These are phyloP conservation scores for Hansenula lynferdii DNA, from an alignment of 1,139 yeast species.

Conservation along the genomic window DNA sequence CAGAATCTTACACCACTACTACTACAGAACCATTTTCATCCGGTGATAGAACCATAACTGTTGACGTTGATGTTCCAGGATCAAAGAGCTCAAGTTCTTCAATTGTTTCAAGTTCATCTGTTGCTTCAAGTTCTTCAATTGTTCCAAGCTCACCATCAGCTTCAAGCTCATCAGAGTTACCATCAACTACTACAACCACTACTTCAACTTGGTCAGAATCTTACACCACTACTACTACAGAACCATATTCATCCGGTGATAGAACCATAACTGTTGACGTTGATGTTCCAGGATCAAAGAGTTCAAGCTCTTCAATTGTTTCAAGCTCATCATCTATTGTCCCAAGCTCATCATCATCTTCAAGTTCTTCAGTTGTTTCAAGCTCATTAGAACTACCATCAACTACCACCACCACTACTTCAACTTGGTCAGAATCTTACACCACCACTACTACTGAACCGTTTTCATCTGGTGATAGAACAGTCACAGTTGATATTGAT, in stretches of 20 bases:
- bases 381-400: slow-evolving; percentile 4
- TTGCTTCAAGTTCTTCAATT: not conserved
- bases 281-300: too few relatives aligned
- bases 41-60: slow-evolving; percentile 8
- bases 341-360: not conserved
- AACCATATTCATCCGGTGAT: too few relatives aligned
- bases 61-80: slow-evolving; percentile 9
- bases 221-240: too few relatives aligned
- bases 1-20: slow-evolving; percentile 6
- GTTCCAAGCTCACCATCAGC: not conserved
- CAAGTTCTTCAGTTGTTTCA: not conserved
- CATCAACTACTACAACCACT: slow-evolving; percentile 1
- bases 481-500: too few relatives aligned
- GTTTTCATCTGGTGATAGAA: too few relatives aligned
- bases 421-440: too few relatives aligned
- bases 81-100: slow-evolving; percentile 6
- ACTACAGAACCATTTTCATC: slow-evolving; percentile 6
- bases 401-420: slow-evolving; percentile 2
- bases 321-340: not conserved
- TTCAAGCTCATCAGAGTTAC: slow-evolving; percentile 5
- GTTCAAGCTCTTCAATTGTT: not conserved
- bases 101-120: not conserved
- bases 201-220: not conserved
- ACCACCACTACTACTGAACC: too few relatives aligned
- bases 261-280: too few relatives aligned